Percentiles rank a stretch among this genome's conserved stretches.
Evolutionary conservation across 2,329 filamentous ascomycete genomes (phyloP).

Genomic region (Thermomyces lanuginosus): DNA sequence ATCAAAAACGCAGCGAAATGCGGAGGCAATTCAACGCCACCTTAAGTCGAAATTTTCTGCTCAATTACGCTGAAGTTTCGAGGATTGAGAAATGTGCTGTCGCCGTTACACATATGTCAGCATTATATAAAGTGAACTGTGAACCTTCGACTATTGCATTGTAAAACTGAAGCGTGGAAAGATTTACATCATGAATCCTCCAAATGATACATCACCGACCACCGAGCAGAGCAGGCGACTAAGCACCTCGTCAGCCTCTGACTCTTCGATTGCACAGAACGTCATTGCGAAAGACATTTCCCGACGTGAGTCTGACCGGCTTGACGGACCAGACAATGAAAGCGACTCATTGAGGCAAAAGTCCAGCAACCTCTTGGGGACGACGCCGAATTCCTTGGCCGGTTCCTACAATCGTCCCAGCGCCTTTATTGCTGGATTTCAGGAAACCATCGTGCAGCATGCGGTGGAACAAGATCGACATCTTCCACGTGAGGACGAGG

Average conservation of each 20-base stretch:
- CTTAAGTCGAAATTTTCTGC: too few species aligned
- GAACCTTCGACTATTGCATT: too few species aligned
- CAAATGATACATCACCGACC: too few species aligned
- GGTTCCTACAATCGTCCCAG: constrained; percentile 61
- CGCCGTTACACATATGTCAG: too few species aligned
- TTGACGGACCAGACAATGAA: constrained; percentile 19
- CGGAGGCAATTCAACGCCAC: too few species aligned
- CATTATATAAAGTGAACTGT: too few species aligned
- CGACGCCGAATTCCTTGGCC: constrained; percentile 35
- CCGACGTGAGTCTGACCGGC: constrained; percentile 38
- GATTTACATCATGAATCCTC: too few species aligned
- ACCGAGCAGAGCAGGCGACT: constrained; percentile 17
- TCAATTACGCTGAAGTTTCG: too few species aligned
- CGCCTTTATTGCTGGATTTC: constrained; percentile 54
- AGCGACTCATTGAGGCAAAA: constrained; percentile 28
- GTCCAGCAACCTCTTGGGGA: constrained; percentile 20
- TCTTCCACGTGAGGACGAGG: constrained; percentile 37
- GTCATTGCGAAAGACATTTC: constrained; percentile 51
- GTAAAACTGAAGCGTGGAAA: too few species aligned
- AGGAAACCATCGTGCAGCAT: constrained; percentile 50
- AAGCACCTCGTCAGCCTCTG: constrained; percentile 41
- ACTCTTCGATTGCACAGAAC: constrained; percentile 50
- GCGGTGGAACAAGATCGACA: constrained; percentile 24
- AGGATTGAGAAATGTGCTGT: too few species aligned
- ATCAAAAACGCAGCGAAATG: too few species aligned